Evolutionary conservation across 139 green algal genomes (phyloP).

Genomic region (Chlorella sp.): DNA sequence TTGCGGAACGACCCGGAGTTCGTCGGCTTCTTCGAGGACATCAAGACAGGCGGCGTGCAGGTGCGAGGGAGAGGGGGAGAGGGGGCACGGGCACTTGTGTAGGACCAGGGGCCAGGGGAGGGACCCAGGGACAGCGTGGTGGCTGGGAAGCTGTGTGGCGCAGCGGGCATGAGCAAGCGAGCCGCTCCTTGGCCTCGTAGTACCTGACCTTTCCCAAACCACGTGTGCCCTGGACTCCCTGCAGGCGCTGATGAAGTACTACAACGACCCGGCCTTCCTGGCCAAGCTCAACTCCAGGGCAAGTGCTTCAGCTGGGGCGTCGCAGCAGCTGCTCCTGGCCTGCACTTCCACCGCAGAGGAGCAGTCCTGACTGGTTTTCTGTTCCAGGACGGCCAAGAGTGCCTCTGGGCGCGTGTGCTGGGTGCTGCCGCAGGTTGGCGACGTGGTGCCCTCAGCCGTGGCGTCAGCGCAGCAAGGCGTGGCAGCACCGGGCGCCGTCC

Average conservation of each 20-base stretch:
- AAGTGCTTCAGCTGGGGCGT: too few relatives aligned
- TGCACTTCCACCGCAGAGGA: too few relatives aligned
- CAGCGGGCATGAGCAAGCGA: background rate
- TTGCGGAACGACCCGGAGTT: constrained; percentile 66
- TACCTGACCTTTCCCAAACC: background rate
- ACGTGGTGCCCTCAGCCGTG: background rate
- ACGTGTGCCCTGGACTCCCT: background rate
- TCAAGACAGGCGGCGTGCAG: constrained; percentile 63
- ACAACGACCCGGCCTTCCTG: constrained; percentile 59
- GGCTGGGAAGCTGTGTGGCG: background rate
- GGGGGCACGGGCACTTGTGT: background rate
- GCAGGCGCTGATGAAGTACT: constrained; percentile 27
- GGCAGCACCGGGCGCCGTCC: constrained; percentile 11
- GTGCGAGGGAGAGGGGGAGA: too few relatives aligned
- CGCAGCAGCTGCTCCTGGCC: too few relatives aligned
- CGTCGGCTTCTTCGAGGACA: constrained; percentile 67
- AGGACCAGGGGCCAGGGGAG: too few relatives aligned
- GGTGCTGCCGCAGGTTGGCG: too few relatives aligned
- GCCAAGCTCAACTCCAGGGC: constrained; percentile 63
- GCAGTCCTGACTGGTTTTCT: too few relatives aligned
- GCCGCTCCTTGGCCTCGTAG: background rate
- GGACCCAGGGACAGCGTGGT: background rate
- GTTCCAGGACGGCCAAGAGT: too few relatives aligned
- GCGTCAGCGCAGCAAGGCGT: background rate
- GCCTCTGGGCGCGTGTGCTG: too few relatives aligned